Base-by-base conservation (phyloP, 306 rosid genomes). In the Vicia villosa region DNA sequence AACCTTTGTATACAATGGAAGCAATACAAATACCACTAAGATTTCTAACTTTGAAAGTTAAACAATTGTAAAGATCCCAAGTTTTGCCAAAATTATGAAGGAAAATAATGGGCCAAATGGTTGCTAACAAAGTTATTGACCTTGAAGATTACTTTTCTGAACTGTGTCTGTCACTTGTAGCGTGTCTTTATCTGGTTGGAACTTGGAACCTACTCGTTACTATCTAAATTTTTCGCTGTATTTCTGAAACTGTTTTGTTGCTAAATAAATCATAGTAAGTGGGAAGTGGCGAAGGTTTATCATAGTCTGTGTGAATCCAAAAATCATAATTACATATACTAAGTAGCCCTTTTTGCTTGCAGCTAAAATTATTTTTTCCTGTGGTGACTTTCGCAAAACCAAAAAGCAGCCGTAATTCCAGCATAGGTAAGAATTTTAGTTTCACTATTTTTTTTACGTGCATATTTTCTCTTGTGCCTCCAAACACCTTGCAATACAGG, bases 281-380 rank as follows among this genome's bases (percentile, higher is more conserved):
- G 73, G 42, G 20, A 66, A 43, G 50, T 74, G 30, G 30, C 3
- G 6, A 55, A 42, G 13, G 41, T 20, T 10, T 30, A 55, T 51
- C 49, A 42, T 54, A 55, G 40, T 66, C 34, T 74, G 30, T 74
- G 30, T 43, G 28, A 34, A 49, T 40, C 56, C 43, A 47, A 26
- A 41, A 75, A 38, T 66, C 73, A 68, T 63, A 34, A 69, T 73
- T 22, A 54, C 70, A 58, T 38, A 7, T 34, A 4, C 51, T 20
- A 6, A 59, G 52, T 59, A 6, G 20, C 57, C 46, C 68, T 59
- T 50, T 69, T 67, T 52, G 62, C 67, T 77, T 86, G 89, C 97
- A 91, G 99, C 89, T 95, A 74, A 95, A 95, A 85, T 75, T 91
- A 87, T 91, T 95, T 78, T 95, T 95, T 71, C 96, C 97, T 5